Evolutionary conservation across 1,284 basidiomycete species (phyloP), one percentile per base, ranked within the genome.

Genomic region (Microbotryomycetes sp.): DNA sequence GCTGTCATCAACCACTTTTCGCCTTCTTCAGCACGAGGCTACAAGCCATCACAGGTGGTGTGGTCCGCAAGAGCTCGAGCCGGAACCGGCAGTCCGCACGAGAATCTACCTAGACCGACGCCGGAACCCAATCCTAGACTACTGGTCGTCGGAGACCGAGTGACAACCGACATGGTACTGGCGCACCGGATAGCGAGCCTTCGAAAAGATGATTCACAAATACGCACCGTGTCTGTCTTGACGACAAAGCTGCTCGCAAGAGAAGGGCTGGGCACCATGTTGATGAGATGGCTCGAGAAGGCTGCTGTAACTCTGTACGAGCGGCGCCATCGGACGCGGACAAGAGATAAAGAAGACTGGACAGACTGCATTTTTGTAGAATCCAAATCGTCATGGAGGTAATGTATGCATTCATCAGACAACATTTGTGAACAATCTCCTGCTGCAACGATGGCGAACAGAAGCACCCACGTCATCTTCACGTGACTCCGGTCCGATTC

Each of bases 161-260:
- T 93, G 46, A 88, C 93, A 71, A 97, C 93, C 0, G 93, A 97
- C 74, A 79, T 93, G 21, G 82, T 96, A 49, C 80, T 97, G 72
- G 87, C 91, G 5, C 86, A 88, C 67, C 84, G 90, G 2, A 75
- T 81, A 50, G 72, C 73, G 4, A 56, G 65, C 28, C 65, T 72
- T 13, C 65, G 69, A 18, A 31, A 2, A 11, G 15, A 13, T 13
- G 21, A 45, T 30, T 28, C 45, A 23, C 13, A 21, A 16, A 55
- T 70, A 11, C 49, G 65, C 24, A 61, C 69, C 18, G 41, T 74
- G n/a, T 69, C 72, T 3, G 67, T 76, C 9, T 67, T 77, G 13
- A 77, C 76, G 4, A 74, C 72, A 1, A 56, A 59, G 2, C 59
- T 76, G 2, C 75, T 72, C 69, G 69, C 65, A 9, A 60, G 64